A percentile compares a stretch with the other conserved stretches of the same genome.
Conservation (phyloP, 768 basidiomycete genomes). For the Naganishia kalamii region DNA sequence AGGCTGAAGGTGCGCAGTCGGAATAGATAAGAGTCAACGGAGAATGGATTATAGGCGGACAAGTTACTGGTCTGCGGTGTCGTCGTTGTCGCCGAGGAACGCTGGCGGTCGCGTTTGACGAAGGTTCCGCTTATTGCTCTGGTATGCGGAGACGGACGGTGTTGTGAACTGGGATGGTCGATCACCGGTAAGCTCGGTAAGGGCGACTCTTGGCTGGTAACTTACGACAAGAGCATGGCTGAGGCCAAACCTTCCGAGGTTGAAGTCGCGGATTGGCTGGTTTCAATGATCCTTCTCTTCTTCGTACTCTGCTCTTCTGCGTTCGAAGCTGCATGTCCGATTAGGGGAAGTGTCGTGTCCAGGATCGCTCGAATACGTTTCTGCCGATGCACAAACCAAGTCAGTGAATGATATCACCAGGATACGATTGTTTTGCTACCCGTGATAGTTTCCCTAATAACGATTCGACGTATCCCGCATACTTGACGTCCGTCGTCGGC, state of each 20-base stretch:
- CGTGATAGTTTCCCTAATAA: not conserved
- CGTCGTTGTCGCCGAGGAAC: not conserved
- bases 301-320: not conserved
- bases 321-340: not conserved
- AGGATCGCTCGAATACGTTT: slow-evolving; percentile 9
- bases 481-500: not conserved
- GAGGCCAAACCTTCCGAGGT: not conserved
- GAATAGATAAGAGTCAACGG: not conserved
- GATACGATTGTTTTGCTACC: not conserved
- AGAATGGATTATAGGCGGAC: not conserved
- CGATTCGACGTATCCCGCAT: not conserved
- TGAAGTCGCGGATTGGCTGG: not conserved
- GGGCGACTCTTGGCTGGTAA: too few species aligned
- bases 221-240: too few species aligned
- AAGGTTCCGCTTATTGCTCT: not conserved
- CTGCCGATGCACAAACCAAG: not conserved
- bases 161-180: too few species aligned
- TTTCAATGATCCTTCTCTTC: slow-evolving; percentile 2
- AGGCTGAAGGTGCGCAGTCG: slow-evolving; percentile 9
- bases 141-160: not conserved
- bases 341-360: not conserved
- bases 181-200: too few species aligned
- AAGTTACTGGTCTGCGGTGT: not conserved
- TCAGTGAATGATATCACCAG: not conserved
- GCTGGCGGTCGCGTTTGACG: not conserved